Evolutionary conservation across 768 basidiomycete genomes (phyloP).

Genomic region (Leccinum barrowsii): DNA sequence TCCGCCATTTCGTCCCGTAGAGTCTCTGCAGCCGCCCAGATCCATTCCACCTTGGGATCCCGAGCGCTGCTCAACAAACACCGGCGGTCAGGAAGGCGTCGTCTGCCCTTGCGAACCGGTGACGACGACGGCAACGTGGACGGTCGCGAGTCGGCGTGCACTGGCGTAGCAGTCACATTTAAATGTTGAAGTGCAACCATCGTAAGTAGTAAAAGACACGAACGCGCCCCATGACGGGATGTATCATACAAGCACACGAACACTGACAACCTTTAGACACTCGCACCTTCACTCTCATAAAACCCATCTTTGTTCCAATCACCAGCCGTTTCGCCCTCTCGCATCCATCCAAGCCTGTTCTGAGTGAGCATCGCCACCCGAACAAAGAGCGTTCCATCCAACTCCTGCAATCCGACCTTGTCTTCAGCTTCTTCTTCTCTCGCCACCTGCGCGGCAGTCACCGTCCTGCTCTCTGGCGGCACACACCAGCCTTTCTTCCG

Average conservation of each 20-base stretch:
- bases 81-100: too few species aligned
- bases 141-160: too few species aligned
- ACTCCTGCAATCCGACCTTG: slow-evolving; percentile 19
- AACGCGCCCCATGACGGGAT: too few species aligned
- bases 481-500: slow-evolving; percentile 28
- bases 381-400: slow-evolving; percentile 66
- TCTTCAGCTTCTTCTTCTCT: slow-evolving; percentile 26
- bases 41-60: slow-evolving; percentile 9
- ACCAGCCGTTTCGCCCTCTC: slow-evolving; percentile 35
- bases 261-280: slow-evolving; percentile 1
- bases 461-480: slow-evolving; percentile 10
- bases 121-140: too few species aligned
- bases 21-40: slow-evolving; percentile 20
- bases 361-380: slow-evolving; percentile 51
- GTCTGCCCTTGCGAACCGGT: too few species aligned
- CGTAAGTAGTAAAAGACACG: too few species aligned
- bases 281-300: not conserved
- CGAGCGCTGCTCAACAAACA: too few species aligned
- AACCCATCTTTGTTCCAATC: slow-evolving; percentile 23
- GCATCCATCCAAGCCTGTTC: slow-evolving; percentile 37
- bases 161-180: too few species aligned
- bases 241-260: slow-evolving; percentile 17
- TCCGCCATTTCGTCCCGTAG: slow-evolving; percentile 12
- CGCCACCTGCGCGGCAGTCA: slow-evolving; percentile 14
- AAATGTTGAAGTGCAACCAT: too few species aligned